Base-by-base conservation (phyloP, 495 filamentous ascomycete genomes). In the Pseudotulostoma volvatum region DNA sequence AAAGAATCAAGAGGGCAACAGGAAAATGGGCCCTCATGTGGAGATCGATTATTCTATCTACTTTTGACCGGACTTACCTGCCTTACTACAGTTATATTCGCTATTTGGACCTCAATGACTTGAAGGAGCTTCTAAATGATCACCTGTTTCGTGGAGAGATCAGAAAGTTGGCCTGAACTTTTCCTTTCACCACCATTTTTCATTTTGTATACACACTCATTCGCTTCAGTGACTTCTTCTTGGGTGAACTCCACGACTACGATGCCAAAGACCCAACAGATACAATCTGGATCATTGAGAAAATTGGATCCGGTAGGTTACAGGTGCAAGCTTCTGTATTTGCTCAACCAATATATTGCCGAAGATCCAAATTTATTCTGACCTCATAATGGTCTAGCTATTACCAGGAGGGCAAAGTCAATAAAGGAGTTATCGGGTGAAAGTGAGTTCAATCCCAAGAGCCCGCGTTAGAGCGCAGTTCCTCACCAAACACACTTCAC, bases 11-110 rank as follows among this genome's bases (percentile, higher is more conserved):
- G n/a, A n/a, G n/a, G n/a, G n/a, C n/a, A n/a, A n/a, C 46, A 34
- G 46, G 51, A 37, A 68, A 68, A 53, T 77, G 74, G 63, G 65
- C 73, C 9, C 60, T 70, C 3, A 55, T 81, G 23, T 86, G 82
- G 82, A 66, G 70, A 23, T 76, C 76, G 4, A 69, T 85, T 36
- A 68, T 81, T 38, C 56, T 74, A 4, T 86, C 81, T 1, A 74
- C 74, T 42, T 38, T 79, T 19, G 70, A 65, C 8, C 54, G 64
- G 43, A 82, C 81, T 0, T 56, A 68, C 19, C 79, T 73, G 42
- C 78, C 78, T 0, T 86, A 88, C 45, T 78, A 71, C 47, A 62
- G 66, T 21, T 84, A 79, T 53, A 68, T 84, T 33, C 71, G 71
- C 19, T 50, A 61, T 16, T 56, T 88, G 18, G 68, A 77, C 45